Conservation (phyloP, 768 basidiomycete genomes). For the Hericium rajendrae region DNA sequence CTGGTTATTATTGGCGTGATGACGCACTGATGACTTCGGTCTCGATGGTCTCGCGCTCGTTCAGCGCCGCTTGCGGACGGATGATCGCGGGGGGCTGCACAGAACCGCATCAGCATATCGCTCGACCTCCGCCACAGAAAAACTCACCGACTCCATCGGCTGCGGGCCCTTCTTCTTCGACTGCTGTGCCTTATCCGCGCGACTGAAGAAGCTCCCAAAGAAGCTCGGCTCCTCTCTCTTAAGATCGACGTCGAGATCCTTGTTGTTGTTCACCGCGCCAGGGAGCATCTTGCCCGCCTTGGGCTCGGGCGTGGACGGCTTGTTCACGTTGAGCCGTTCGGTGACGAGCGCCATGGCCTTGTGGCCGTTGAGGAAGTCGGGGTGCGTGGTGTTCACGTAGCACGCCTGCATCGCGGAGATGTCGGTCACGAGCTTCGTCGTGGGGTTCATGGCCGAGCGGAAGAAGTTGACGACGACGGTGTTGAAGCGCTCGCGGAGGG, state of each 20-base stretch:
- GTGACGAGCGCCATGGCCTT: conserved; percentile 86
- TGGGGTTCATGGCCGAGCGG: conserved; percentile 88
- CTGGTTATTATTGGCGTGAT: background rate
- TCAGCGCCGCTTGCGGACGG: conserved; percentile 83
- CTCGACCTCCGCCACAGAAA: background rate
- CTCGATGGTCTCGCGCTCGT: conserved; percentile 94
- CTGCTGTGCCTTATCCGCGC: conserved; percentile 39
- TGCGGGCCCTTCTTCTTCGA: conserved; percentile 50
- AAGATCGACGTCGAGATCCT: conserved; percentile 84
- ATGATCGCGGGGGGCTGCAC: conserved; percentile 73
- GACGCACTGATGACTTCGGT: conserved; percentile 97
- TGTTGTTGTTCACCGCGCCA: conserved; percentile 77
- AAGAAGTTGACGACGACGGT: conserved; percentile 94
- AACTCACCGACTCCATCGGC: conserved; percentile 46
- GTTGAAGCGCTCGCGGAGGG: conserved; percentile 95
- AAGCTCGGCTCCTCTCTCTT: conserved; percentile 89
- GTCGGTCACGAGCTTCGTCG: conserved; percentile 88
- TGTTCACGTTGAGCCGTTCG: conserved; percentile 75
- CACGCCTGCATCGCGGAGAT: conserved; percentile 98
- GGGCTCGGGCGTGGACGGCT: conserved; percentile 63
- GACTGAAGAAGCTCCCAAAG: conserved; percentile 89
- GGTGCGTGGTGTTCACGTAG: conserved; percentile 98
- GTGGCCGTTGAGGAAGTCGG: conserved; percentile 96
- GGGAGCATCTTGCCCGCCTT: conserved; percentile 58
- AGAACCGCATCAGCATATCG: conserved; percentile 15